Evolutionary conservation across 352 stramenopile species (phyloP).

Genomic region (Elongisporangium prolatum): DNA sequence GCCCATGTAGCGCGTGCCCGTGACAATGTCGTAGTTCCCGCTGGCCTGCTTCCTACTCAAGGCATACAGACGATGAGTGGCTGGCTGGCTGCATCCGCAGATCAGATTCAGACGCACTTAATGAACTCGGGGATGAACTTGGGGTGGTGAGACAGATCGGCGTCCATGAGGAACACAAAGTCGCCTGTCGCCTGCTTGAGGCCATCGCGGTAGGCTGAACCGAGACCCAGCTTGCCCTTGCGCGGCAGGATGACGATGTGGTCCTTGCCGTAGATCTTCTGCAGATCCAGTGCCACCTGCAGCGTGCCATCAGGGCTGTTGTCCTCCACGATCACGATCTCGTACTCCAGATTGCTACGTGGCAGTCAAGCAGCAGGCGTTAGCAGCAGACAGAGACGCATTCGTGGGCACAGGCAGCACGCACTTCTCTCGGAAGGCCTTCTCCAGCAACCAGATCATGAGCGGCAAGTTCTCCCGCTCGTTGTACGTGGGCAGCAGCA

Average conservation of each 20-base stretch:
- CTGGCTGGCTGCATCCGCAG: not conserved
- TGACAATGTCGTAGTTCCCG: conserved; percentile 93
- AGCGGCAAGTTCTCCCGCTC: conserved; percentile 98
- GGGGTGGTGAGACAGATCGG: conserved; percentile 97
- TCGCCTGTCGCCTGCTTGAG: conserved; percentile 91
- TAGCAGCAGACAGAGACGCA: not conserved
- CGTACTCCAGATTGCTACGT: conserved; percentile 84
- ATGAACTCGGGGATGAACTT: conserved; percentile 97
- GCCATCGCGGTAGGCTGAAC: conserved; percentile 95
- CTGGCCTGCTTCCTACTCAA: conserved; percentile 58
- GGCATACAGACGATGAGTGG: conserved; percentile 2
- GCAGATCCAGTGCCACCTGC: conserved; percentile 89
- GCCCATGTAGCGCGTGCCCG: conserved; percentile 92
- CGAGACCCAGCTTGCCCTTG: conserved; percentile 94
- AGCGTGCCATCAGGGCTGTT: conserved; percentile 96
- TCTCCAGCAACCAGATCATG: conserved; percentile 96
- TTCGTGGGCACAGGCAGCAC: conserved; percentile 12
- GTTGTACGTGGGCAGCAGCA: conserved; percentile 98
- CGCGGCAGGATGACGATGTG: conserved; percentile 93
- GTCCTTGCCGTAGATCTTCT: conserved; percentile 89
- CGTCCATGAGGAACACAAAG: conserved; percentile 98
- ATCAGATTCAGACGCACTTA: conserved; percentile 25
- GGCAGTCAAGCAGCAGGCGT: conserved; percentile 2
- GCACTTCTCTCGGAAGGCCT: conserved; percentile 89
- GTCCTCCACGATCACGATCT: conserved; percentile 98